Base-by-base conservation (phyloP, 192 early-diverging fungal genomes). In the Funneliformis mosseae region DNA sequence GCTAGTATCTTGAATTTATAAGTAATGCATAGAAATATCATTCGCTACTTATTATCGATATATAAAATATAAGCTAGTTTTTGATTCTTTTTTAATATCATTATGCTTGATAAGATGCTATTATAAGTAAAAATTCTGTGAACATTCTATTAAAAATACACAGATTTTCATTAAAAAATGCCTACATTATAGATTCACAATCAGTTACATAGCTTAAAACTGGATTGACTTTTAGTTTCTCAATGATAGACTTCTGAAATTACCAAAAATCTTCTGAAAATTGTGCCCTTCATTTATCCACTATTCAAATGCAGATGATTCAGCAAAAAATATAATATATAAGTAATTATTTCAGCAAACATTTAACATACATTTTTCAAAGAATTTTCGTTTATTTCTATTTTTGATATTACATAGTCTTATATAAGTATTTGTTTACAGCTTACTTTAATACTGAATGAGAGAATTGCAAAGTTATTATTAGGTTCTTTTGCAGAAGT, bases 1-100 rank as follows among this genome's bases (percentile, higher is more conserved):
- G 72, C 48, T 75, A 55, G 74, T 12, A 75, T 75, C 74, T 75
- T 75, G 74, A 74, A 75, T 75, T 75, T 75, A 75, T 75, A 75
- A 38, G 27, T 75, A 75, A 75, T 75, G 8, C 61, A 55, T 60
- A 28, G 74, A 75, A 75, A 75, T 18, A 28, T 55, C 74, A 75
- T 75, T 28, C 50, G 55, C 50, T 55, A 75, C 50, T 75, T 55
- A 60, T 75, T 75, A 1, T 75, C 28, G 59, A 55, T 75, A 75
- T 55, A 75, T 43, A 18, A 60, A 75, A 75, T 33, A 75, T 75
- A 75, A 41, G 74, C 28, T 75, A 28, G 74, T 75, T 39, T 75
- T 75, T 75, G 59, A 25, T 74, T 74, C 41, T 59, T 74, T 27
- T 48, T 74, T 74, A 75, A 75, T 75, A 60, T 8, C 50, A 75